Percentiles rank a stretch among this genome's conserved stretches.
Conservation (phyloP, 306 rosid species). For the Calophaca sinica region DNA sequence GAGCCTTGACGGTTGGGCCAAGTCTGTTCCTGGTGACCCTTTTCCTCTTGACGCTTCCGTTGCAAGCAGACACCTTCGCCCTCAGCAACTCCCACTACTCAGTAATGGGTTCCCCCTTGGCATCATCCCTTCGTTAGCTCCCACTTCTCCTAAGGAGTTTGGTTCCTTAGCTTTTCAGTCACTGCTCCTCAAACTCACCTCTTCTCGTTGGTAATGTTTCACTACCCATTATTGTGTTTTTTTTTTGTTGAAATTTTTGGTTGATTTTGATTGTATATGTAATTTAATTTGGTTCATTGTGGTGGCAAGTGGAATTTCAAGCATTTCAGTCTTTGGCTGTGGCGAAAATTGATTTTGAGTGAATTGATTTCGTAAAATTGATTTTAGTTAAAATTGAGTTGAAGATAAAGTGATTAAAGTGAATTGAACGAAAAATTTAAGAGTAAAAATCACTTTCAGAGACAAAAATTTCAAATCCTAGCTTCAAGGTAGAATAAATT, state of each 20-base stretch:
- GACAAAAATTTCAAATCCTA: too few species aligned
- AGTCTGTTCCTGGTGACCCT: constrained; percentile 75
- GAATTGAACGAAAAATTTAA: too few species aligned
- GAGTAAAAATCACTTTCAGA: too few species aligned
- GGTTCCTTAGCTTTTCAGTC: constrained; percentile 81
- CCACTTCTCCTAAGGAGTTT: constrained; percentile 60
- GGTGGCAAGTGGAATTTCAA: too few species aligned
- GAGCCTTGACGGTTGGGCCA: constrained; percentile 66
- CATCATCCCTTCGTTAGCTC: constrained; percentile 69
- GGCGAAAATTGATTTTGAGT: too few species aligned
- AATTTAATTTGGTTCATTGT: too few species aligned
- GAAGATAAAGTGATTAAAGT: too few species aligned
- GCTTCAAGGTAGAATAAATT: too few species aligned
- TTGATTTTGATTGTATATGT: too few species aligned
- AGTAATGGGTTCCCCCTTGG: constrained; percentile 59
- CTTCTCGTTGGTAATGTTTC: constrained; percentile 58
- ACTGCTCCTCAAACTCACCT: constrained; percentile 58
- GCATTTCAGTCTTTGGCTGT: too few species aligned
- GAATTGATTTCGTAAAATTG: too few species aligned
- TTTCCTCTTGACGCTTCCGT: constrained; percentile 73
- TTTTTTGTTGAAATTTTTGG: background rate
- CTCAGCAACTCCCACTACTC: constrained; percentile 67
- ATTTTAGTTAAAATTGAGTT: too few species aligned
- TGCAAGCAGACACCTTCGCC: constrained; percentile 65
- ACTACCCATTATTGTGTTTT: background rate